Conservation (phyloP, 768 basidiomycete genomes). For the Tylopilus sp. region DNA sequence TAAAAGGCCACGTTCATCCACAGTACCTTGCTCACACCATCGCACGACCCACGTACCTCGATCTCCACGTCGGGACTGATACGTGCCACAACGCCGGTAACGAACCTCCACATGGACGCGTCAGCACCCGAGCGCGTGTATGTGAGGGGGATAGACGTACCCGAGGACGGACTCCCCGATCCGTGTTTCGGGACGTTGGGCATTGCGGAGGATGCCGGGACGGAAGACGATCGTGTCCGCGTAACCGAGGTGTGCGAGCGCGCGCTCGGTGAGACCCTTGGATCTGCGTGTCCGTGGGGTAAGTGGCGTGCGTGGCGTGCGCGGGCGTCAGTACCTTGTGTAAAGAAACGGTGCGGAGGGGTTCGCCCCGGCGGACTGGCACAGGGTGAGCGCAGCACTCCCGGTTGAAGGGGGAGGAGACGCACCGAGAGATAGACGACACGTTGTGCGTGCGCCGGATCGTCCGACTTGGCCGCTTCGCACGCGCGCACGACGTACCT, state of each 20-base stretch:
- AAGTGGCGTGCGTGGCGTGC: neutral
- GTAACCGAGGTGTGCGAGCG: constrained; percentile 65
- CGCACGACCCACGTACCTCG: constrained; percentile 31
- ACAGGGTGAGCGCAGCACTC: neutral
- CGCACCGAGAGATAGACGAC: constrained; percentile 65
- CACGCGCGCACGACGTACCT: constrained; percentile 79
- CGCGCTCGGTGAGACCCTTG: constrained; percentile 74
- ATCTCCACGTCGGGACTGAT: constrained; percentile 42
- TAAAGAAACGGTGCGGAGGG: constrained; percentile 52
- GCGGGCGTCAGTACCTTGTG: constrained; percentile 33
- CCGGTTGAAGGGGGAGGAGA: neutral
- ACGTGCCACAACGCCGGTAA: constrained; percentile 37
- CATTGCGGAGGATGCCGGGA: constrained; percentile 51
- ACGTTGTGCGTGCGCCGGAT: constrained; percentile 46
- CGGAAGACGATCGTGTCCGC: constrained; percentile 67
- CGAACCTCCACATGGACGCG: constrained; percentile 26
- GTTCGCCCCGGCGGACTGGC: constrained; percentile 48
- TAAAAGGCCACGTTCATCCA: constrained; percentile 17
- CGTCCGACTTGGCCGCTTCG: constrained; percentile 52
- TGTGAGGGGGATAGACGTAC: constrained; percentile 30
- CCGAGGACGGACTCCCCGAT: constrained; percentile 39
- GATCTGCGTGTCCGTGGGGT: constrained; percentile 39
- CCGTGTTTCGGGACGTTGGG: constrained; percentile 41
- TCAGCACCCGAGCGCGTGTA: too few species aligned
- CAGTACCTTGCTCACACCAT: too few species aligned